Percentiles rank a stretch among this genome's conserved stretches.
phyloP scores from a whole-genome alignment of 148 eudicot species.

The Pharnaceum exiguum region DNA sequence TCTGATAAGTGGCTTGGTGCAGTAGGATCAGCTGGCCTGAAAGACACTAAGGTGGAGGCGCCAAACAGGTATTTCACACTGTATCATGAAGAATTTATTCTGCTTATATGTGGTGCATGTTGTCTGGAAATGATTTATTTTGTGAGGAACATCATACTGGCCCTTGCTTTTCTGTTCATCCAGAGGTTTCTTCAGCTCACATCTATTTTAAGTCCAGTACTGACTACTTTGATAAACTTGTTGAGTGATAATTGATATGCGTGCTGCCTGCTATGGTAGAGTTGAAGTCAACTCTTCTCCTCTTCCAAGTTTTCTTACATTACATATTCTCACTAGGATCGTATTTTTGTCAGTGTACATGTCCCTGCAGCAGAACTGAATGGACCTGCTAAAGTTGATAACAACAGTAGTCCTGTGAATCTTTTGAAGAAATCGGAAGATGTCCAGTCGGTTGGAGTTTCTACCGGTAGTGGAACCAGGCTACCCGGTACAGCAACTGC shows the following conservation, averaged over 20 bases:
- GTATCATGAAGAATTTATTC: neutral
- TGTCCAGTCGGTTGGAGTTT: conserved; percentile 22
- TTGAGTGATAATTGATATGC: no score
- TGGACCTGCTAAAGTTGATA: conserved; percentile 21
- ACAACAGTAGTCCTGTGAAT: conserved; percentile 17
- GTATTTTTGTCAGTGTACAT: conserved; percentile 20
- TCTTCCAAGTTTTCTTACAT: neutral
- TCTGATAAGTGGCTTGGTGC: conserved; percentile 30
- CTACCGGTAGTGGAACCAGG: conserved; percentile 24
- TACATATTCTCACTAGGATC: conserved; percentile 1
- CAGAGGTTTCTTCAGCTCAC: no score
- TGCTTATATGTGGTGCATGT: neutral
- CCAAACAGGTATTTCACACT: conserved; percentile 44
- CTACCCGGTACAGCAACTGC: conserved; percentile 30
- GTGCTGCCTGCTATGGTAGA: no score
- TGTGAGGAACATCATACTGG: no score
- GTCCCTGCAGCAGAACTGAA: conserved; percentile 16
- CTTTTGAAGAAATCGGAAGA: conserved; percentile 20
- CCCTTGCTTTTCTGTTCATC: no score
- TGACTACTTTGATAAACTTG: no score
- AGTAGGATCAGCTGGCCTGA: conserved; percentile 21
- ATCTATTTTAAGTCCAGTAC: no score
- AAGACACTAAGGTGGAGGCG: conserved; percentile 23
- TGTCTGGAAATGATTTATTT: no score
- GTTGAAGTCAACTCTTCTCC: no score